Conservation (phyloP, 441 rosid genomes). For the Aleurites moluccanus region DNA sequence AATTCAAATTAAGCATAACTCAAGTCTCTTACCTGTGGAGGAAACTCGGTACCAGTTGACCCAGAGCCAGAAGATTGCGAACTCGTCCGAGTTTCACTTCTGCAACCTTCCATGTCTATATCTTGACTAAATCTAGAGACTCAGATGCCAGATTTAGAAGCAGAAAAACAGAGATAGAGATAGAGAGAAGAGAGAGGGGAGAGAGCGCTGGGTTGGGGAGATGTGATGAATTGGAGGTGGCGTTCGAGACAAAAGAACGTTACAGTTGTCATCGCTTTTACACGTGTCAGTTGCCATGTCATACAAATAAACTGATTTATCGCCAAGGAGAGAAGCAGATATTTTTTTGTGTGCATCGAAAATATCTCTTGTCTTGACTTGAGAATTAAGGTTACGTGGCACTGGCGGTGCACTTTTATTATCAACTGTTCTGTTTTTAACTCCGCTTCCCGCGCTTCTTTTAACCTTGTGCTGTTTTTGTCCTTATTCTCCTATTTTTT, state of each 20-base stretch:
- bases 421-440: not conserved
- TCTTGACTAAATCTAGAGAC: not conserved
- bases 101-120: slow-evolving; percentile 26
- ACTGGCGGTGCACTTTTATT: slow-evolving; percentile 10
- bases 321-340: slow-evolving; percentile 29
- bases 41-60: slow-evolving; percentile 17
- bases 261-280: slow-evolving; percentile 50
- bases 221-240: slow-evolving; percentile 7
- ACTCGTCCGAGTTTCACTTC: slow-evolving; percentile 25
- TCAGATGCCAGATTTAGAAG: slow-evolving; percentile 5
- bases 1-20: not conserved
- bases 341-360: slow-evolving; percentile 31
- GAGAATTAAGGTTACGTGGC: slow-evolving; percentile 4
- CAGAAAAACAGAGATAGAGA: not conserved
- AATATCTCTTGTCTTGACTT: slow-evolving; percentile 36
- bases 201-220: not conserved
- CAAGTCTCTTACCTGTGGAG: slow-evolving; percentile 17
- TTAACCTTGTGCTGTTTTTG: not conserved
- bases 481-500: not conserved
- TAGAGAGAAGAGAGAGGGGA: not conserved
- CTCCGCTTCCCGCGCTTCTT: not conserved
- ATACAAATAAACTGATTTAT: not conserved
- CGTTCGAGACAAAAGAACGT: slow-evolving; percentile 29
- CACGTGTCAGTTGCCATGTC: slow-evolving; percentile 61
- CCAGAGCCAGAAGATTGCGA: slow-evolving; percentile 26